phyloP scores from a whole-genome alignment of 164 flowering plant genomes.

The Cinnamomum micranthum region DNA sequence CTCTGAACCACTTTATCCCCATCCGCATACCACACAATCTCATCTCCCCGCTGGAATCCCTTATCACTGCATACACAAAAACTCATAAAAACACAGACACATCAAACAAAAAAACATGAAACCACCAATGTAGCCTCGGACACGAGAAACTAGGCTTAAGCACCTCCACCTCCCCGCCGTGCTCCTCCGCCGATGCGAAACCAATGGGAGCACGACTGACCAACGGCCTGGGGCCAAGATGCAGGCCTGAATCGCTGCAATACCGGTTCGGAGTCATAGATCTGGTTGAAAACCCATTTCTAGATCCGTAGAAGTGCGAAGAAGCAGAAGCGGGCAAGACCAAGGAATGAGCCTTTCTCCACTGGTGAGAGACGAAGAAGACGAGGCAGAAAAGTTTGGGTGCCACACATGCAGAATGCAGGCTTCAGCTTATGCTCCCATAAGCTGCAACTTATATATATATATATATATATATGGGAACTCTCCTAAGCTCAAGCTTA shows the following conservation, averaged over 20 bases:
- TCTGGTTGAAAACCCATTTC: constrained; percentile 38
- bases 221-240: constrained; percentile 21
- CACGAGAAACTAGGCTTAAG: constrained; percentile 25
- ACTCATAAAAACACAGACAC: constrained; percentile 10
- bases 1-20: constrained; percentile 84
- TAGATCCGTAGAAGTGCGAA: constrained; percentile 41
- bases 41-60: constrained; percentile 90
- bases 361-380: constrained; percentile 54
- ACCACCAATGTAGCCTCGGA: neutral
- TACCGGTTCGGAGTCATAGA: constrained; percentile 56
- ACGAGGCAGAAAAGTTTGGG: constrained; percentile 62
- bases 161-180: constrained; percentile 48
- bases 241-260: constrained; percentile 32
- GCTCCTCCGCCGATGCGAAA: constrained; percentile 45
- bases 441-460: no score
- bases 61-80: constrained; percentile 57
- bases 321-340: constrained; percentile 56
- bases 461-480: no score
- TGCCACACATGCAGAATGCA: neutral
- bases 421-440: no score
- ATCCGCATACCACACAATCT: constrained; percentile 90
- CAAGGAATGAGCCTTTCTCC: constrained; percentile 59
- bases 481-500: no score
- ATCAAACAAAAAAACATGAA: constrained; percentile 5
- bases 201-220: constrained; percentile 37